These are phyloP conservation scores for Penicillium canescens DNA, from an alignment of 495 filamentous ascomycete species.

Conservation along the genomic window DNA sequence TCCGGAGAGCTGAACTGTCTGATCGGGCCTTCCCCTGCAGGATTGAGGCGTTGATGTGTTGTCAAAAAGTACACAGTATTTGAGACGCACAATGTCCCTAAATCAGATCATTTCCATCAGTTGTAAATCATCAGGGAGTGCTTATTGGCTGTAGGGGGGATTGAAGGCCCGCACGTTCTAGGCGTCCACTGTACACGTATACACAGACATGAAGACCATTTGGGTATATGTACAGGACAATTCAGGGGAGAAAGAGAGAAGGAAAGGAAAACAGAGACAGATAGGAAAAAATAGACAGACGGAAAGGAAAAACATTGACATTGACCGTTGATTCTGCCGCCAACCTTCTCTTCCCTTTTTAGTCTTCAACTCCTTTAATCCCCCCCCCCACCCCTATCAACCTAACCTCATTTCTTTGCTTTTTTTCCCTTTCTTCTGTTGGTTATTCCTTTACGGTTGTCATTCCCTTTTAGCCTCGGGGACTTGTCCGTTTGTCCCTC, in stretches of 20 bases:
- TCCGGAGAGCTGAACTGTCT: not conserved
- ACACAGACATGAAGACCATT: not conserved
- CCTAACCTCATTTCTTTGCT: not conserved
- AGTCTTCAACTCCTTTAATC: constrained; percentile 1
- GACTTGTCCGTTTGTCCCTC: not conserved
- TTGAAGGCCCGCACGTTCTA: constrained; percentile 8
- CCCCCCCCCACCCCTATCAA: not conserved
- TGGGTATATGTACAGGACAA: not conserved
- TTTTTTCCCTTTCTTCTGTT: constrained; percentile 7
- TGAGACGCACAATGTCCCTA: no score
- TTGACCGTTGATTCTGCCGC: not conserved
- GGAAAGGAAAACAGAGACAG: no score
- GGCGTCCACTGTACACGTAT: not conserved
- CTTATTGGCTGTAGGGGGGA: constrained; percentile 1
- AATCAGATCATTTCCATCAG: constrained; percentile 1
- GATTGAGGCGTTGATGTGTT: no score
- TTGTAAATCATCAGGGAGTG: not conserved
- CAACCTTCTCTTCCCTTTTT: not conserved
- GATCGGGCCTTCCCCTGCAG: not conserved
- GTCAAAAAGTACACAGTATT: not conserved
- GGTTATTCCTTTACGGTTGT: constrained; percentile 1
- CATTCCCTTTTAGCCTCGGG: constrained; percentile 2
- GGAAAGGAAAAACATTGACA: no score
- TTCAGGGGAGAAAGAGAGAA: not conserved
- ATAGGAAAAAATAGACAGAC: no score